These are phyloP conservation scores for Rhodomyrtus psidioides DNA, from an alignment of 441 rosid species.

Conservation along the genomic window DNA sequence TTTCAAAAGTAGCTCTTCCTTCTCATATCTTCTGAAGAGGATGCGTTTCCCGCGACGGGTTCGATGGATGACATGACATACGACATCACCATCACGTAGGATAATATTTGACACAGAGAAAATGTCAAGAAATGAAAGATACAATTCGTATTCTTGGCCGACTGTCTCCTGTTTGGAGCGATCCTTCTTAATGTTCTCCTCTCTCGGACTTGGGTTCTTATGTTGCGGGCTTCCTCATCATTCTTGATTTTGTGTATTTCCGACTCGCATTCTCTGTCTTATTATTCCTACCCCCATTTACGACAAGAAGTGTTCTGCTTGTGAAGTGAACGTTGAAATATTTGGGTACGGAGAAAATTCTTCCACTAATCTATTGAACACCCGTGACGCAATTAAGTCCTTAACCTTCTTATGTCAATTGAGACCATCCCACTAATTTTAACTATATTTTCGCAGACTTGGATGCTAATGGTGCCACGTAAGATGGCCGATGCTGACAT, in stretches of 20 bases:
- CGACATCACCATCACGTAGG: neutral
- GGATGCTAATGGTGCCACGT: rapidly evolving
- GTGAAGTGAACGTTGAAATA: neutral
- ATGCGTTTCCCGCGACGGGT: neutral
- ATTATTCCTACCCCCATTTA: neutral
- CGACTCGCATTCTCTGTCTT: neutral
- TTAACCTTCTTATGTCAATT: too few relatives aligned
- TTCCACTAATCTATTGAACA: too few relatives aligned
- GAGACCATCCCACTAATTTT: too few relatives aligned
- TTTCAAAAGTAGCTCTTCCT: neutral
- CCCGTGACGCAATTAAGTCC: rapidly evolving
- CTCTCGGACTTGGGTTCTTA: neutral
- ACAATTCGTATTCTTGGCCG: neutral
- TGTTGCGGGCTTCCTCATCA: neutral
- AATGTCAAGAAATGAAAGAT: neutral
- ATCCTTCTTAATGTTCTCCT: neutral
- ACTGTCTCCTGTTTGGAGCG: neutral
- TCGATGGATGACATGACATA: too few relatives aligned
- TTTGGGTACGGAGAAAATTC: too few relatives aligned
- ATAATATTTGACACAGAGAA: neutral
- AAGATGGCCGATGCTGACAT: rapidly evolving
- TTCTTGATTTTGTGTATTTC: neutral
- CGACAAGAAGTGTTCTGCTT: neutral
- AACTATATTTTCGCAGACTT: rapidly evolving
- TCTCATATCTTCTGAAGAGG: neutral